Evolutionary conservation across 345 rosid species (phyloP).

Genomic region (Bretschneidera sinensis): DNA sequence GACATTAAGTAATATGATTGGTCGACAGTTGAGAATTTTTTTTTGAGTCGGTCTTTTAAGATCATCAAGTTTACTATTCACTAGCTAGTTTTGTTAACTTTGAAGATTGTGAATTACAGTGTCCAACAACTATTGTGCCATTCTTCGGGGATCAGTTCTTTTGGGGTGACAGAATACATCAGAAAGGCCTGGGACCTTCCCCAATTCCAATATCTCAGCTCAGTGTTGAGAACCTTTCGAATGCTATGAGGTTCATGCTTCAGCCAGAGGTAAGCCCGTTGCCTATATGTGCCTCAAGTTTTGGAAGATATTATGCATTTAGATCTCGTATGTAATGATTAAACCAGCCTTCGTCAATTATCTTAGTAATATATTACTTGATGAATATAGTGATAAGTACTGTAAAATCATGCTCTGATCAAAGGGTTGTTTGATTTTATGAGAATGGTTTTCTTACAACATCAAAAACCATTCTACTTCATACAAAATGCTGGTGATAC

Average conservation of each 20-base stretch:
- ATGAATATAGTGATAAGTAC: background rate
- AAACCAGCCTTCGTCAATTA: background rate
- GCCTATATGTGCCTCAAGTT: too few species aligned
- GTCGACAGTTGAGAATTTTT: background rate
- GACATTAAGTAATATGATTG: too few species aligned
- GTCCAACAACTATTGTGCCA: conserved; percentile 94
- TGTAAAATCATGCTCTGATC: background rate
- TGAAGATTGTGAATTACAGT: conserved; percentile 40
- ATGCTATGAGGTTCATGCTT: conserved; percentile 80
- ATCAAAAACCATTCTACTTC: background rate
- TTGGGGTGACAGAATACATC: conserved; percentile 82
- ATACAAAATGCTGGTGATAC: background rate
- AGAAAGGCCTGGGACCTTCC: conserved; percentile 73
- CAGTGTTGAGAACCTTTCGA: conserved; percentile 68
- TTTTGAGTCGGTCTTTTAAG: background rate
- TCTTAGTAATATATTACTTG: background rate
- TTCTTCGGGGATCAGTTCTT: conserved; percentile 99
- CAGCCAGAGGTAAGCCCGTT: conserved; percentile 75
- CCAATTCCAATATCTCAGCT: conserved; percentile 85
- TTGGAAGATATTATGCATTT: too few species aligned
- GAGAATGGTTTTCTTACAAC: background rate
- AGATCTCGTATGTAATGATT: too few species aligned
- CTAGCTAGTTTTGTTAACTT: conserved; percentile 2
- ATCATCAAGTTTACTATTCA: background rate
- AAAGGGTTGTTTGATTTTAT: background rate